Base-by-base conservation (phyloP, 805 yeast species). In the Metschnikowia baotianmanensis region DNA sequence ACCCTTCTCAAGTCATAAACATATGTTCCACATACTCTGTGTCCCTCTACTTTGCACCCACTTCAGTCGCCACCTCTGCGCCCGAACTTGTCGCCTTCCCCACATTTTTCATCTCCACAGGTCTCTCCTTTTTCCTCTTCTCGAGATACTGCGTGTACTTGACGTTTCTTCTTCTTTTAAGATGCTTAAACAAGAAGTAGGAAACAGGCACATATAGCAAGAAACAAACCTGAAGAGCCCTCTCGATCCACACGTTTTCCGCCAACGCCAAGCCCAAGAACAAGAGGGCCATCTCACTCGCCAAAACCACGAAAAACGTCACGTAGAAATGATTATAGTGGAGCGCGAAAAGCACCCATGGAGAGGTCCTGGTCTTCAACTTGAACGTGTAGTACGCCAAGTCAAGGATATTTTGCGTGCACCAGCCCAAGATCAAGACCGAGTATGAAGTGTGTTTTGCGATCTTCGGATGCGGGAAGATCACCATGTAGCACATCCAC, bases 381-480 rank as follows among this genome's bases (percentile, higher is more conserved):
- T 50, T 57, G 51, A 69, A 69, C 5, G 69, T 48, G 43, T 66
- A 56, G 51, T 66, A 70, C 4, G 56, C 46, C 42, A 47, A 65
- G 45, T 68, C 65, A 15, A 68, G 54, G 18, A 64, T 36, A 40
- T 63, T 48, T 32, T 55, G 53, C 21, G 57, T n/a, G 40, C 71
- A 59, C 72, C 72, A 69, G 17, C 65, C 47, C 10, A 53, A 7
- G 5, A 70, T 66, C 39, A 70, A 55, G 8, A 65, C 45, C 15
- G 73, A 65, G 51, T 69, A 70, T 6, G 68, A 51, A 2, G 67
- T 61, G 50, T 70, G 74, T 40, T 61, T 67, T 6, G 75, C 73
- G 18, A 69, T 51, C 32, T 55, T 61, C 5, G 74, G 73, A 42
- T 65, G 69, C 2, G 69, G 68, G 40, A 58, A 68, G 20, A 70